Conservation (phyloP, 768 basidiomycete species). For the Leccinum arenicola region DNA sequence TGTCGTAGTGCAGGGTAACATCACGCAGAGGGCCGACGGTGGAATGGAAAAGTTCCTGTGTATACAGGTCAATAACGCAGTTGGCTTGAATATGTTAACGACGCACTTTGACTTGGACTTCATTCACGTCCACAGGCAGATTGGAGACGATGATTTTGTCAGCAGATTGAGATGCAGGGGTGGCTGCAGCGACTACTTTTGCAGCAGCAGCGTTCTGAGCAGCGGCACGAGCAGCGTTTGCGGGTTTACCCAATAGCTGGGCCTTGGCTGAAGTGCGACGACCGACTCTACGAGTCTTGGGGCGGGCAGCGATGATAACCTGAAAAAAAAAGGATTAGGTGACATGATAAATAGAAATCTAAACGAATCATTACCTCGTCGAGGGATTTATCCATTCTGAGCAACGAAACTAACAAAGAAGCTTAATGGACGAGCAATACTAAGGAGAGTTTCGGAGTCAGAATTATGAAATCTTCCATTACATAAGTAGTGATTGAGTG, state of each 20-base stretch:
- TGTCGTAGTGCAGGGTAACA: conserved; percentile 83
- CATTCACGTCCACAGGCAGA: conserved; percentile 90
- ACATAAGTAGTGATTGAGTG: no score
- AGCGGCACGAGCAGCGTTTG: conserved; percentile 54
- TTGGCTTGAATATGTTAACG: background rate
- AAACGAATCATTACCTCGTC: conserved; percentile 58
- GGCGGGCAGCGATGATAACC: conserved; percentile 72
- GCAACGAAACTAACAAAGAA: no score
- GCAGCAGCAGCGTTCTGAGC: conserved; percentile 40
- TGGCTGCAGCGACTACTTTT: conserved; percentile 39
- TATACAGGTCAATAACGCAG: background rate
- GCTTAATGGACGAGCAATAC: no score
- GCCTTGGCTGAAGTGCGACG: conserved; percentile 49
- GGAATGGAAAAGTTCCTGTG: conserved; percentile 85
- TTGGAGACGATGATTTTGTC: conserved; percentile 97
- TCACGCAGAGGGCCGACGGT: conserved; percentile 88
- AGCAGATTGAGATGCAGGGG: conserved; percentile 42
- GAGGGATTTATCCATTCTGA: conserved; percentile 75
- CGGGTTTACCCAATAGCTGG: conserved; percentile 58
- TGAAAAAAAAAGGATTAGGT: conserved; percentile 28
- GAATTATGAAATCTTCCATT: no score
- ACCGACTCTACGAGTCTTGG: conserved; percentile 42
- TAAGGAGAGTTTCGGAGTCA: no score
- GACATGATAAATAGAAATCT: background rate
- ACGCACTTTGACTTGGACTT: conserved; percentile 83